Conservation (phyloP, 495 filamentous ascomycete genomes). For the Trichoderma asperelloides region DNA sequence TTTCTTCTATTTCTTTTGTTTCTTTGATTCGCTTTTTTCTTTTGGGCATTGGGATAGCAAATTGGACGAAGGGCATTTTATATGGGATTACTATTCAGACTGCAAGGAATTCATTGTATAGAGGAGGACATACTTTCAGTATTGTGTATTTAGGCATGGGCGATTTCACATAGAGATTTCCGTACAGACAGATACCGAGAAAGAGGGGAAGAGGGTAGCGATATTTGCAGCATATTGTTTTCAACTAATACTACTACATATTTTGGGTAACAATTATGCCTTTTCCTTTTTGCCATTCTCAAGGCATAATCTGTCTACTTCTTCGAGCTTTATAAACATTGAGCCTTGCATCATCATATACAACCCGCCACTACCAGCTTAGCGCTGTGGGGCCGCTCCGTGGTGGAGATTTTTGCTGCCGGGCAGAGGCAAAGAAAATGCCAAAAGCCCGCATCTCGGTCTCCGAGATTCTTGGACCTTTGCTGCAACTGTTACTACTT, state of each 20-base stretch:
- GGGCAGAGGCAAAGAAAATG: not conserved
- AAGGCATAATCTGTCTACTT: not conserved
- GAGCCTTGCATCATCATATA: too few relatives aligned
- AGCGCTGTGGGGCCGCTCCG: not conserved
- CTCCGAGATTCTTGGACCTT: not conserved
- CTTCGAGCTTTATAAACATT: not conserved
- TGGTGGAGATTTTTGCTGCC: not conserved
- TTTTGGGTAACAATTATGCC: too few relatives aligned
- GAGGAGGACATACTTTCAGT: not conserved
- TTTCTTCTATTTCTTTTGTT: not conserved
- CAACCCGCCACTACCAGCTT: not conserved
- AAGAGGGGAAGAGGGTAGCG: not conserved
- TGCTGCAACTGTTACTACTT: too few relatives aligned
- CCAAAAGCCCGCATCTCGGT: slow-evolving; percentile 5
- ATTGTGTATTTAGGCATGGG: not conserved
- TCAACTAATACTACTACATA: not conserved
- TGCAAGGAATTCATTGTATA: slow-evolving; percentile 1
- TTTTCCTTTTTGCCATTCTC: not conserved
- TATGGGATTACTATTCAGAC: slow-evolving; percentile 9
- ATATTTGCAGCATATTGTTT: not conserved
- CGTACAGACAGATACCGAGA: not conserved
- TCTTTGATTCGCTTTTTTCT: not conserved
- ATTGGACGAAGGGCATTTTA: slow-evolving; percentile 12
- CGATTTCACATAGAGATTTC: not conserved
- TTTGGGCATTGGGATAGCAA: not conserved